These are phyloP conservation scores for Auriculariales sp. DNA, from an alignment of 768 basidiomycete genomes.

Conservation along the genomic window DNA sequence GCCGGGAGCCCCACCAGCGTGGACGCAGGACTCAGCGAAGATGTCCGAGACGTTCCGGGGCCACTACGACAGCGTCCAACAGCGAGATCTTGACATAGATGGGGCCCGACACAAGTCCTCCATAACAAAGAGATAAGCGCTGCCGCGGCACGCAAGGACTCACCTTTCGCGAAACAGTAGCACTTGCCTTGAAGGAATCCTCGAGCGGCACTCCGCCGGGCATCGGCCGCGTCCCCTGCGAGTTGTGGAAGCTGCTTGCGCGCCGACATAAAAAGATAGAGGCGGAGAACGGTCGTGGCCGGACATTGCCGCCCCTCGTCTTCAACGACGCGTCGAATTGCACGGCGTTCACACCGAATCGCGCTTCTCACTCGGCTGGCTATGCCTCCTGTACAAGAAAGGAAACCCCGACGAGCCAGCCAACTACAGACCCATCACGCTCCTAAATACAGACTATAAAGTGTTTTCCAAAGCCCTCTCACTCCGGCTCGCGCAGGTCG, in stretches of 20 bases:
- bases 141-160: background rate
- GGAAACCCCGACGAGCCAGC: conserved; percentile 6
- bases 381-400: conserved; percentile 29
- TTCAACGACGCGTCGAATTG: conserved; percentile 32
- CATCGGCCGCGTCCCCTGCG: background rate
- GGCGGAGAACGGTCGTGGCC: background rate
- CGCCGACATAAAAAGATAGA: too few relatives aligned
- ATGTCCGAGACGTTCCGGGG: background rate
- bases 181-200: background rate
- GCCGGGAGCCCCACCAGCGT: too few relatives aligned
- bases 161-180: background rate
- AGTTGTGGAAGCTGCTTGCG: background rate
- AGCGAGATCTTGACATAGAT: background rate
- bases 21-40: background rate
- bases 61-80: background rate
- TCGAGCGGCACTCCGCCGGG: background rate
- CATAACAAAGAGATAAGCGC: background rate
- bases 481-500: conserved; percentile 52
- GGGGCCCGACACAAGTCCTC: background rate
- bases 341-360: conserved; percentile 8
- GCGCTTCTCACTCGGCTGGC: conserved; percentile 17
- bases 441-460: conserved; percentile 21
- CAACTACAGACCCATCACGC: conserved; percentile 12
- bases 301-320: conserved; percentile 16
- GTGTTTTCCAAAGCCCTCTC: conserved; percentile 50